These are phyloP conservation scores for Fraxinus anomala DNA, from an alignment of 257 asterid species.

Conservation along the genomic window DNA sequence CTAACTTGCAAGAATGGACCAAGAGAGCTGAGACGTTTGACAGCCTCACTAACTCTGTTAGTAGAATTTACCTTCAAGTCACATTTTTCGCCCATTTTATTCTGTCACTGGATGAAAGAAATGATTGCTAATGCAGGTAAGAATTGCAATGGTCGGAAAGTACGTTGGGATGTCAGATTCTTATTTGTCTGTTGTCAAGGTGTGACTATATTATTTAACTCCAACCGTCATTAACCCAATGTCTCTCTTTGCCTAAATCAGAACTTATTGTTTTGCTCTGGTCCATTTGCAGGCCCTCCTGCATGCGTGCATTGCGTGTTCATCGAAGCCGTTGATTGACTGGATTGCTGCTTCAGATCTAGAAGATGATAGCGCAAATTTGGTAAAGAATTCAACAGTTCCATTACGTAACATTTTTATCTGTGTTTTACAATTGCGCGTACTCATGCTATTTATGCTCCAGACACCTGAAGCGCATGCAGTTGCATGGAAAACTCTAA, in stretches of 20 bases:
- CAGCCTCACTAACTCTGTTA: constrained; percentile 76
- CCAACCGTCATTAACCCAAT: constrained; percentile 21
- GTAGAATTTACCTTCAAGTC: constrained; percentile 30
- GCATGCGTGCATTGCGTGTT: constrained; percentile 92
- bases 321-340: constrained; percentile 77
- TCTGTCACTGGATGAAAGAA: constrained; percentile 20
- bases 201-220: constrained; percentile 22
- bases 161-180: constrained; percentile 95
- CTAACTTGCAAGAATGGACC: constrained; percentile 86
- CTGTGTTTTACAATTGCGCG: constrained; percentile 16
- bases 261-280: constrained; percentile 18
- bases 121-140: constrained; percentile 57
- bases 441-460: constrained; percentile 24
- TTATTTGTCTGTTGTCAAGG: constrained; percentile 97
- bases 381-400: constrained; percentile 40
- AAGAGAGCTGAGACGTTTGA: constrained; percentile 83
- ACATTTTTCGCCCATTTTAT: constrained; percentile 7
- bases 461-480: constrained; percentile 89
- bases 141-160: constrained; percentile 97
- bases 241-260: background rate
- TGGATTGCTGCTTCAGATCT: constrained; percentile 99
- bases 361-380: constrained; percentile 73
- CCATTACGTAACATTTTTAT: constrained; percentile 16
- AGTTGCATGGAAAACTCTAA: constrained; percentile 79
- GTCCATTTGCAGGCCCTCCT: constrained; percentile 71